Conservation (phyloP, 208 protist genomes). For the Leishmania aethiopica region DNA sequence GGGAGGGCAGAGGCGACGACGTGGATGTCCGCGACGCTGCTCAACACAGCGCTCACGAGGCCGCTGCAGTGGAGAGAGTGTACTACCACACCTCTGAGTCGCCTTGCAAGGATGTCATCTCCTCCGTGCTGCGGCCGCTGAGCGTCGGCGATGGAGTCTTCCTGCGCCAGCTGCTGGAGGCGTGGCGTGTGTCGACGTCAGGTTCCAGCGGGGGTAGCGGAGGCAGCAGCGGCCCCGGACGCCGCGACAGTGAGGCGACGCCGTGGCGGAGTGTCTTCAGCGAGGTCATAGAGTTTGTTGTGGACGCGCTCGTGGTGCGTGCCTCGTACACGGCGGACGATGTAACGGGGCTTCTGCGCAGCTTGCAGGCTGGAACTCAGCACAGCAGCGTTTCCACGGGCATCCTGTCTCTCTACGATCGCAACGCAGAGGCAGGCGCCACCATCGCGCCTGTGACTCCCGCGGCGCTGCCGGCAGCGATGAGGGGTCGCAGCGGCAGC, state of each 20-base stretch:
- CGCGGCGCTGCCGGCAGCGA: not conserved
- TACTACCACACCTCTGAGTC: conserved; percentile 3
- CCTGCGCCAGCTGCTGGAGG: conserved; percentile 35
- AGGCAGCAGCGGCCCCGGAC: conserved; percentile 2
- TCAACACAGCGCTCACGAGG: not conserved
- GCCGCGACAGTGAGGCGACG: conserved; percentile 19
- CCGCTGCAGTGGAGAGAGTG: not conserved
- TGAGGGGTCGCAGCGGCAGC: not conserved
- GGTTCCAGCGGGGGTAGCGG: conserved; percentile 9
- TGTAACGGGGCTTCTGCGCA: conserved; percentile 20
- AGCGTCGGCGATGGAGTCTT: conserved; percentile 35
- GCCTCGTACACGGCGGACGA: conserved; percentile 13
- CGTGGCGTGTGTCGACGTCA: conserved; percentile 22
- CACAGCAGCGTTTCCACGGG: conserved; percentile 14
- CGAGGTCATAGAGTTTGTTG: conserved; percentile 17
- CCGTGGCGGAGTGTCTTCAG: conserved; percentile 24
- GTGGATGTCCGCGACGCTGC: not conserved
- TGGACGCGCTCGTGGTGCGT: conserved; percentile 28
- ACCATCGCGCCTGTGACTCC: not conserved
- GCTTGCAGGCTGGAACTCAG: conserved; percentile 13
- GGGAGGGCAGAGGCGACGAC: not conserved
- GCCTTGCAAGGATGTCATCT: conserved; percentile 28
- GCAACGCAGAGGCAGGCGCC: conserved; percentile 21
- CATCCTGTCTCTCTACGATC: conserved; percentile 32
- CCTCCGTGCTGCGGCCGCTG: conserved; percentile 26